Conservation (phyloP, 345 rosid species). For the Eucalyptus caleyi region DNA sequence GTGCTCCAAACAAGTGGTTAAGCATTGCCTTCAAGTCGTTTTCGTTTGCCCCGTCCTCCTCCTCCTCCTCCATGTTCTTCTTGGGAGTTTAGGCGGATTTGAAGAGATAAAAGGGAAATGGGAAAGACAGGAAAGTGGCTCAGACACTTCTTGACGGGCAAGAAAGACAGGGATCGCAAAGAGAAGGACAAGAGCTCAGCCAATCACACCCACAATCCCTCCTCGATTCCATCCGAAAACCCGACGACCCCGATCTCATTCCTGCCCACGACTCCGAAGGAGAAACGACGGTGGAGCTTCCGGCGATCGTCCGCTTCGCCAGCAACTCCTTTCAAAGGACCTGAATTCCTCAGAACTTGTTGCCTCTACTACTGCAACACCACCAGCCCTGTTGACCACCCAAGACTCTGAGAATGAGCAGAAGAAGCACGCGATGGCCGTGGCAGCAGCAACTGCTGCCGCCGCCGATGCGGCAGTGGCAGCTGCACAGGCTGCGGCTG, state of each 20-base stretch:
- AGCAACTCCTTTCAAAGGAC: constrained; percentile 16
- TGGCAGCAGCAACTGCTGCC: constrained; percentile 24
- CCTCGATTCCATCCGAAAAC: constrained; percentile 5
- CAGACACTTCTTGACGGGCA: constrained; percentile 50
- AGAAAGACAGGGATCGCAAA: constrained; percentile 40
- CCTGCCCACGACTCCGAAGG: constrained; percentile 53
- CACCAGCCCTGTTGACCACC: background rate
- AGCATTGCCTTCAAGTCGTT: background rate
- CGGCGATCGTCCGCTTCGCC: constrained; percentile 60
- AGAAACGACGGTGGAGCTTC: constrained; percentile 86
- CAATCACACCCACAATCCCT: background rate
- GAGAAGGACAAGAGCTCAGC: constrained; percentile 8
- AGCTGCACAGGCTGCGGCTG: constrained; percentile 45
- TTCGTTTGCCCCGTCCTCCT: background rate
- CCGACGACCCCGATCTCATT: constrained; percentile 26
- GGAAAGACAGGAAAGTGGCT: constrained; percentile 89
- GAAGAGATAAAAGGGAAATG: constrained; percentile 20
- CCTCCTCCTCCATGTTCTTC: background rate
- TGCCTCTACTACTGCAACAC: background rate
- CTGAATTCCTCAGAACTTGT: constrained; percentile 9
- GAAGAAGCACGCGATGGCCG: constrained; percentile 31
- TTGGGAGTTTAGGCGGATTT: background rate
- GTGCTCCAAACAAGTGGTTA: background rate
- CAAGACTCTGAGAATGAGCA: constrained; percentile 25
- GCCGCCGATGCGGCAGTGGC: constrained; percentile 34